Percentiles rank a stretch among this genome's conserved stretches.
phyloP scores from a whole-genome alignment of 148 eudicot genomes.

The Linanthus parryae region DNA sequence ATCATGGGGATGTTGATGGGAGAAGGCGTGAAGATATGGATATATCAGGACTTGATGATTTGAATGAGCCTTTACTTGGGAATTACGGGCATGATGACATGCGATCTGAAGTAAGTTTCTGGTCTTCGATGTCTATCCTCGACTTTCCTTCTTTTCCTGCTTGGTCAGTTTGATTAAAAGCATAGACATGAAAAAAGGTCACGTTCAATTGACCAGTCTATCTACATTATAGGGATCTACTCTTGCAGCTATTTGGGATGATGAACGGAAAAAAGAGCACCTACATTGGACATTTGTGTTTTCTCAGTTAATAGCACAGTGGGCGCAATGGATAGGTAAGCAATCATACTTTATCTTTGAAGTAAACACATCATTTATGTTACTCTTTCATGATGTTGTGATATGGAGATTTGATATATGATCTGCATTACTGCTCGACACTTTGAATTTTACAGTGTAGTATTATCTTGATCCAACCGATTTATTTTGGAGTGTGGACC shows the following conservation, averaged over 20 bases:
- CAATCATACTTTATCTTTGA: constrained; percentile 11
- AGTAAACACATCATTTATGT: neutral
- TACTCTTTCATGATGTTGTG: neutral
- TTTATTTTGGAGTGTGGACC: too few relatives aligned
- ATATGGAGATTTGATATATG: neutral
- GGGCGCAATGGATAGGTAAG: constrained; percentile 97
- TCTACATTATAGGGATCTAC: constrained; percentile 32
- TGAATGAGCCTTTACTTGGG: constrained; percentile 80
- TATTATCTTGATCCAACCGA: too few relatives aligned
- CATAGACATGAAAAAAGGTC: neutral
- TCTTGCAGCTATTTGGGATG: constrained; percentile 57
- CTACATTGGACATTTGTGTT: constrained; percentile 87
- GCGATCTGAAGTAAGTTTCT: constrained; percentile 31
- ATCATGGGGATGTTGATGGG: constrained; percentile 89
- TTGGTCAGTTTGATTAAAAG: neutral
- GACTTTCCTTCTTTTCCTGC: neutral
- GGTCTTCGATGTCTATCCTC: neutral
- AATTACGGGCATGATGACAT: constrained; percentile 32
- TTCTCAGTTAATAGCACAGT: constrained; percentile 73
- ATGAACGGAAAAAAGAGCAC: constrained; percentile 54
- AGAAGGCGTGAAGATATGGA: constrained; percentile 60
- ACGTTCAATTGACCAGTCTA: neutral
- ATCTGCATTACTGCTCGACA: neutral
- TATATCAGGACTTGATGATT: constrained; percentile 37
- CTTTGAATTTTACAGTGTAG: neutral